Evolutionary conservation across 768 basidiomycete genomes (phyloP).

Genomic region (Trametes elegans): DNA sequence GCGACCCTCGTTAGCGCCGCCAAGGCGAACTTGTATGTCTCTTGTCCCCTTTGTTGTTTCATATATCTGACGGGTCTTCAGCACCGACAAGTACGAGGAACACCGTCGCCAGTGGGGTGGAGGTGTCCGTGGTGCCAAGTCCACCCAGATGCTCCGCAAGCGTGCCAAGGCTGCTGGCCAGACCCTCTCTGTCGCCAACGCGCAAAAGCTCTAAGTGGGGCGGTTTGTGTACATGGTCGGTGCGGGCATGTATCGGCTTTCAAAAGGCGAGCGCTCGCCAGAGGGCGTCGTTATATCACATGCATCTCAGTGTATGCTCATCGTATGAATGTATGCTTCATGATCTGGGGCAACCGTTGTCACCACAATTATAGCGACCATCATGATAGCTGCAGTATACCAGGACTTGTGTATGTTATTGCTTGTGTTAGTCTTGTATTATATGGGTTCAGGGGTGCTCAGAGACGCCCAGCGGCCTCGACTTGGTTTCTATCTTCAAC

Average conservation of each 20-base stretch:
- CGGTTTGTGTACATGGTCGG: constrained; percentile 17
- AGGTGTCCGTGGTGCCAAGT: constrained; percentile 93
- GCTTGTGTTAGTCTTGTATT: no score
- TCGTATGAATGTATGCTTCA: constrained; percentile 15
- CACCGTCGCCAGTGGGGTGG: constrained; percentile 93
- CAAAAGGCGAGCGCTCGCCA: constrained; percentile 7
- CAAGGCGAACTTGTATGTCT: constrained; percentile 93
- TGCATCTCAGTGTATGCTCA: constrained; percentile 8
- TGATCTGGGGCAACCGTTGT: not conserved
- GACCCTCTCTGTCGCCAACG: constrained; percentile 49
- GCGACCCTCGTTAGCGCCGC: constrained; percentile 89
- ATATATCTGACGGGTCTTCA: constrained; percentile 25
- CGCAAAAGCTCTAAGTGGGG: constrained; percentile 60
- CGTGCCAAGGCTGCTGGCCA: constrained; percentile 90
- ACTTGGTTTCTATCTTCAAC: not conserved
- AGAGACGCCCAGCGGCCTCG: no score
- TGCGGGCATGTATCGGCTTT: constrained; percentile 2
- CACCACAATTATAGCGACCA: not conserved
- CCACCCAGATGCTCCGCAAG: constrained; percentile 89
- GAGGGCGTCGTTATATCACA: constrained; percentile 1
- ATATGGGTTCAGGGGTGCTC: no score
- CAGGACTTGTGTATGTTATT: no score
- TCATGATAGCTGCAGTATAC: no score
- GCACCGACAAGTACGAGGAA: constrained; percentile 92
- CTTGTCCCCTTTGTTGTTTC: not conserved